Conservation (phyloP, 108 stramenopile species). For the Fistulifera solaris region DNA sequence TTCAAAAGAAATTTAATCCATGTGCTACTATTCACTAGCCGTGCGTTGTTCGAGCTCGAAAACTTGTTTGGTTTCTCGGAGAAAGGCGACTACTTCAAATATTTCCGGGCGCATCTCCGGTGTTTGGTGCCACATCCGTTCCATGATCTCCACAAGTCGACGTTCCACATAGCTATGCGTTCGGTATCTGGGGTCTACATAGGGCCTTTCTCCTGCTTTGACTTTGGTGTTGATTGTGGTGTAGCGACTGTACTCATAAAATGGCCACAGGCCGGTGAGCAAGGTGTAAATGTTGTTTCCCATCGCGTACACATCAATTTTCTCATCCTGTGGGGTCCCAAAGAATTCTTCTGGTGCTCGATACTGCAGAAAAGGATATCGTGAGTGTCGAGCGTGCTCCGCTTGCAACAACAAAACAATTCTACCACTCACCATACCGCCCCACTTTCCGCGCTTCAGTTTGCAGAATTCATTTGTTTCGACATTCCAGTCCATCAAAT, state of each 20-base stretch:
- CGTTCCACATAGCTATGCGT: constrained; percentile 44
- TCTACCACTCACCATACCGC: neutral
- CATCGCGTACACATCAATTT: constrained; percentile 62
- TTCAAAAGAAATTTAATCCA: too few species aligned
- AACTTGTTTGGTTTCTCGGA: constrained; percentile 24
- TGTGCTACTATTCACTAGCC: too few species aligned
- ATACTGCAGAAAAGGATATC: neutral
- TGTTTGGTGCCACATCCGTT: constrained; percentile 55
- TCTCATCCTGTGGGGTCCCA: constrained; percentile 37
- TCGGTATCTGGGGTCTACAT: constrained; percentile 55
- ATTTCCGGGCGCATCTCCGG: constrained; percentile 57
- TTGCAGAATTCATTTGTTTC: constrained; percentile 3
- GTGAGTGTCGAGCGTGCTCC: too few species aligned
- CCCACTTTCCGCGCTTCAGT: neutral
- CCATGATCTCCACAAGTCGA: constrained; percentile 62
- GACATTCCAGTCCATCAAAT: constrained; percentile 6
- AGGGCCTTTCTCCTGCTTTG: constrained; percentile 8
- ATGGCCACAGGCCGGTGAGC: constrained; percentile 47
- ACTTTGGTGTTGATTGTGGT: constrained; percentile 4
- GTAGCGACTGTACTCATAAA: constrained; percentile 25
- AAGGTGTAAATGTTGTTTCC: constrained; percentile 65
- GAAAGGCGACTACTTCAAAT: constrained; percentile 43
- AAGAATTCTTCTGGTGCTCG: constrained; percentile 54
- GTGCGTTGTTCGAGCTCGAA: neutral
- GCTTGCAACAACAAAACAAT: too few species aligned